Conservation (phyloP, 441 rosid species). For the Omphalea diandra region DNA sequence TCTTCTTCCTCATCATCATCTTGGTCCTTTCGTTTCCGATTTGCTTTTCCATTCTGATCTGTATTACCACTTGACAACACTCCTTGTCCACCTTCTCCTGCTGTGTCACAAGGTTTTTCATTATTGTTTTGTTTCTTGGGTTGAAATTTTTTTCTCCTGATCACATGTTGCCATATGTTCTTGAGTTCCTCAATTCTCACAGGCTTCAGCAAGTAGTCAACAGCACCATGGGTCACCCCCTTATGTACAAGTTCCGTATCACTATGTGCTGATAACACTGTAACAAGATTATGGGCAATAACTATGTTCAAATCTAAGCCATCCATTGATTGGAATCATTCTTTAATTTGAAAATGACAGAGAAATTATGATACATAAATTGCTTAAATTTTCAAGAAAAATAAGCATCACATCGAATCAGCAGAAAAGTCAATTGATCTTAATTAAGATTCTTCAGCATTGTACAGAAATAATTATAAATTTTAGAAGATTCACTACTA, state of each 20-base stretch:
- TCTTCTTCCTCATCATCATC: conserved; percentile 70
- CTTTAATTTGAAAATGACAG: neutral
- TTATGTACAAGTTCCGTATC: conserved; percentile 81
- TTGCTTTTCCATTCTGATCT: conserved; percentile 42
- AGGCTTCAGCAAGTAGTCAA: conserved; percentile 84
- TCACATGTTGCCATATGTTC: conserved; percentile 96
- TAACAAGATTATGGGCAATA: conserved; percentile 14
- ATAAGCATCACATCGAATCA: neutral
- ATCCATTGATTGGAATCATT: neutral
- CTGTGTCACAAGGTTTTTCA: conserved; percentile 32
- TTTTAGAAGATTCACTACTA: conserved; percentile 10
- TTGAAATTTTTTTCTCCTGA: conserved; percentile 57
- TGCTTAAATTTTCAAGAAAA: neutral
- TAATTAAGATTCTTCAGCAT: neutral
- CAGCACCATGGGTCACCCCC: conserved; percentile 90
- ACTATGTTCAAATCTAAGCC: conserved; percentile 10
- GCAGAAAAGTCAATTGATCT: neutral
- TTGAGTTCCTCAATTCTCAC: conserved; percentile 80
- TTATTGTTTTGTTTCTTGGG: conserved; percentile 43
- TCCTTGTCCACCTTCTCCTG: conserved; percentile 38
- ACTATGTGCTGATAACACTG: conserved; percentile 89
- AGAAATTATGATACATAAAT: neutral
- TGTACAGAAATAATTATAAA: neutral
- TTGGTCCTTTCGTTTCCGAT: conserved; percentile 66
- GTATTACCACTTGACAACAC: conserved; percentile 27